Base-by-base conservation (phyloP, 2,329 filamentous ascomycete species). In the Trichocomaceae sp. region DNA sequence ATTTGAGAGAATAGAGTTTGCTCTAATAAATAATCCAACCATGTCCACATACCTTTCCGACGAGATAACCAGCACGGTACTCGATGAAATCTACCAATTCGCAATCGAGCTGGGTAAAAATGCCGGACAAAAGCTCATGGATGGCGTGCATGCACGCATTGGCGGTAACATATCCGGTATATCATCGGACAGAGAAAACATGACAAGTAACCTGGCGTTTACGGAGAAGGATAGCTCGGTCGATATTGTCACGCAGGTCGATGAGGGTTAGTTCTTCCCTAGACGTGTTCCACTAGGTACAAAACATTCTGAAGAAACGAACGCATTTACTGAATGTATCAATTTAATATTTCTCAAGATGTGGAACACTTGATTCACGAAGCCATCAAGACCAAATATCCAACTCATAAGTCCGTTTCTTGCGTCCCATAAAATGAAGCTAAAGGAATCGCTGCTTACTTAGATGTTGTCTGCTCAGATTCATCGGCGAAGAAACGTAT, bases 401-500 rank as follows among this genome's bases (percentile, higher is more conserved):
- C 86, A 0, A 64, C 72, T 2, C 87, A 90, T 71, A 80, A 80
- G 83, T 87, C 68, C 59, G 81, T 73, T 39, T 5, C 8, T 19
- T 6, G 7, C 13, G 35, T 19, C 7, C 17, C 12, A 15, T 37
- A n/a, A n/a, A 5, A 13, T n/a, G 7, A 12, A 35, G 13, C 15
- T 13, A 15, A 35, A 35, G 31, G 31, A 35, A 15, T 3, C 12
- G 5, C 13, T 35, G 31, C 31, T 35, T 4, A 35, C 13, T 4
- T 35, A 13, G 13, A 35, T 35, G 19, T 13, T 10, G 23, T 7
- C 2, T 15, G 46, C 23, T 20, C 17, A 56, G 54, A 26, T 91
- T 91, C 68, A 77, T 90, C 37, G 87, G 87, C 58, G 87, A 91
- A 70, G 87, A 91, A 68, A 82, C 82, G 0, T 90, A 90, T 67